A percentile compares a stretch with the other conserved stretches of the same genome.
These are phyloP conservation scores for Plasmodium sp. DNA, from an alignment of 169 alveolate species.

Conservation along the genomic window DNA sequence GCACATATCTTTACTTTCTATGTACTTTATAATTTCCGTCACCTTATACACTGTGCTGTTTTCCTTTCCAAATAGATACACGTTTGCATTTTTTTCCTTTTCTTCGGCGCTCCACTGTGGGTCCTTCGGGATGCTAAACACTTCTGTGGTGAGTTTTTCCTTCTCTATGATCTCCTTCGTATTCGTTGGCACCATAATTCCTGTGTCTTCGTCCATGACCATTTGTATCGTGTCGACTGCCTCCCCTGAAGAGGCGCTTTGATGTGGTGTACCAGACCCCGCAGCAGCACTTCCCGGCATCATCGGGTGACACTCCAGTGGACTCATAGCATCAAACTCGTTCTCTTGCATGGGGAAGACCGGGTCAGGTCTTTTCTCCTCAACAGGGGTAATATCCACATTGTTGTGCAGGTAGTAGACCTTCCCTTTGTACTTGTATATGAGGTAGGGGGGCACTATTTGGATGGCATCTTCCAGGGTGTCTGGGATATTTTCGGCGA, in stretches of 20 bases:
- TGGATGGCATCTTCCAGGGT: not conserved
- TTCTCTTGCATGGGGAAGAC: not conserved
- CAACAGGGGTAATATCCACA: conserved; percentile 4
- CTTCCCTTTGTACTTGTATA: conserved; percentile 34
- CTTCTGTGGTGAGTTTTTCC: not conserved
- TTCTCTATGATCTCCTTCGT: not conserved
- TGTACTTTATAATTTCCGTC: conserved; percentile 17
- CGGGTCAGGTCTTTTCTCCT: not conserved
- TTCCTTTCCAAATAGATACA: not conserved
- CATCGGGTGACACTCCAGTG: conserved; percentile 8
- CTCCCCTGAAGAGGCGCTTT: not conserved
- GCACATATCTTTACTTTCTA: not conserved
- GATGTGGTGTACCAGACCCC: not conserved
- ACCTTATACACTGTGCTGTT: not conserved
- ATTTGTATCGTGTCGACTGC: not conserved
- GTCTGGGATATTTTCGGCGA: conserved; percentile 37
- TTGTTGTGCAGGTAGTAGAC: conserved; percentile 40
- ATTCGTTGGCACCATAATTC: conserved; percentile 16
- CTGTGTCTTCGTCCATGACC: conserved; percentile 41
- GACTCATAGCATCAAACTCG: not conserved
- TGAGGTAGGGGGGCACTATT: conserved; percentile 48
- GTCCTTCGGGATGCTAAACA: not conserved
- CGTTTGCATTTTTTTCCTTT: conserved; percentile 6
- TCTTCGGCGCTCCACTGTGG: not conserved
- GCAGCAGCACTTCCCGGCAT: not conserved